Evolutionary conservation across 163 green algal genomes (phyloP).

Genomic region (Scenedesmus sp.): DNA sequence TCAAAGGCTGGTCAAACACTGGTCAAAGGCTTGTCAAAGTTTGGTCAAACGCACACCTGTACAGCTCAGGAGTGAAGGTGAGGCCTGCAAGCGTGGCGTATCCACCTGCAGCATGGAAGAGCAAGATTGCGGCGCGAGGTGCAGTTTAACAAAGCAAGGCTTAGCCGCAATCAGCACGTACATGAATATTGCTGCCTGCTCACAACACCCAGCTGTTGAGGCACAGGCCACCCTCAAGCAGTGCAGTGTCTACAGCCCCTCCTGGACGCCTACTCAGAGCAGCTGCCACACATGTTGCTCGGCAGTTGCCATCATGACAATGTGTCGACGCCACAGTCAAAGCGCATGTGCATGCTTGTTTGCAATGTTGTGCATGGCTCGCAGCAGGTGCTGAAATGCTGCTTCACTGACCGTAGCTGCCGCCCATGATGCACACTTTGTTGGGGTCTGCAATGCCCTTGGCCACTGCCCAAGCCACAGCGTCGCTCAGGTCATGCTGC

Average conservation of each 20-base stretch:
- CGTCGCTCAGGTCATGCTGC: conserved; percentile 62
- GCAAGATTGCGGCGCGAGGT: background rate
- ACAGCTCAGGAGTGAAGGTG: conserved; percentile 57
- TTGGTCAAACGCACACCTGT: background rate
- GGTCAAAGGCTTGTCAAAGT: background rate
- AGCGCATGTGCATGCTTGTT: conserved; percentile 13
- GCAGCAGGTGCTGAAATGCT: background rate
- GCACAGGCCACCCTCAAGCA: too few species aligned
- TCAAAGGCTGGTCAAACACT: background rate
- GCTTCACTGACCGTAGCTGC: background rate
- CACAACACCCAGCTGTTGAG: too few species aligned
- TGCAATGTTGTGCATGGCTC: conserved; percentile 38
- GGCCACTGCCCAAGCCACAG: conserved; percentile 54
- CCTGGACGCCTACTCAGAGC: too few species aligned
- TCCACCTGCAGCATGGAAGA: conserved; percentile 15
- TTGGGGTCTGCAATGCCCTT: conserved; percentile 57
- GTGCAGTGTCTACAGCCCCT: too few species aligned
- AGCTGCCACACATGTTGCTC: too few species aligned
- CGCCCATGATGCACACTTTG: conserved; percentile 44
- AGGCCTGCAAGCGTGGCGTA: conserved; percentile 63
- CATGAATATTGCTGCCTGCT: too few species aligned
- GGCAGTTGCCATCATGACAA: too few species aligned
- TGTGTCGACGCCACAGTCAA: too few species aligned
- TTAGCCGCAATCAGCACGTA: too few species aligned
- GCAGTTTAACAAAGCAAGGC: too few species aligned